Conservation (phyloP, 192 early-diverging fungal species). For the Paraglomus brasilianum region DNA sequence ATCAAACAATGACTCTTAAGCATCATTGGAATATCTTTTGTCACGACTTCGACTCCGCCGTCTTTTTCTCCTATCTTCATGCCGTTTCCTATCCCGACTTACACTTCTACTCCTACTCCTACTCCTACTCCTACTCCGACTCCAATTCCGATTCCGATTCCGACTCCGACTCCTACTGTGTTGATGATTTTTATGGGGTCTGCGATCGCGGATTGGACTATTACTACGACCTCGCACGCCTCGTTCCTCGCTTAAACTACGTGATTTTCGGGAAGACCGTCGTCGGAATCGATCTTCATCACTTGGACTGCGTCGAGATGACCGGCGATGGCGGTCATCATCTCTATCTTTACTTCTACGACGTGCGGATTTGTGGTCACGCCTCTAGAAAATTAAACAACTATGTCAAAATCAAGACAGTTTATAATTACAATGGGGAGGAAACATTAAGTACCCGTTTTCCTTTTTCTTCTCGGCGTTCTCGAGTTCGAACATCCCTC, state of each 20-base stretch:
- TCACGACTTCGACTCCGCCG: background rate
- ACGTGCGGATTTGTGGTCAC: constrained; percentile 14
- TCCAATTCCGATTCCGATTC: constrained; percentile 15
- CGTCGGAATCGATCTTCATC: constrained; percentile 31
- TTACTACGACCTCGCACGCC: background rate
- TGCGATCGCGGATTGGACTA: constrained; percentile 15
- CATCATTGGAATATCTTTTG: too few relatives aligned
- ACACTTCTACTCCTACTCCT: too few relatives aligned
- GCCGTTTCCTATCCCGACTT: background rate
- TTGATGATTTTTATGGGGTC: background rate
- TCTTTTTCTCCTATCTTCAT: constrained; percentile 7
- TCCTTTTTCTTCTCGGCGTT: constrained; percentile 33
- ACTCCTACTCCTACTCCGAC: background rate
- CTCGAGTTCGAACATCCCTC: constrained; percentile 38
- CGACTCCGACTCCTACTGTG: background rate
- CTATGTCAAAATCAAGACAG: background rate
- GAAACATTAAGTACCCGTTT: constrained; percentile 14
- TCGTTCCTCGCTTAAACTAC: constrained; percentile 28
- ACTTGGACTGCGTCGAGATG: constrained; percentile 37
- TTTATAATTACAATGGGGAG: constrained; percentile 23
- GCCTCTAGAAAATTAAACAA: background rate
- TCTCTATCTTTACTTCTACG: constrained; percentile 34
- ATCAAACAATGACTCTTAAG: too few relatives aligned
- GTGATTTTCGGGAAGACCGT: constrained; percentile 28
- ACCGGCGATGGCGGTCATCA: constrained; percentile 29